Percentiles rank a stretch among this genome's conserved stretches.
These are phyloP conservation scores for Stipa capillata DNA, from an alignment of 176 grass and related monocot species.

Conservation along the genomic window DNA sequence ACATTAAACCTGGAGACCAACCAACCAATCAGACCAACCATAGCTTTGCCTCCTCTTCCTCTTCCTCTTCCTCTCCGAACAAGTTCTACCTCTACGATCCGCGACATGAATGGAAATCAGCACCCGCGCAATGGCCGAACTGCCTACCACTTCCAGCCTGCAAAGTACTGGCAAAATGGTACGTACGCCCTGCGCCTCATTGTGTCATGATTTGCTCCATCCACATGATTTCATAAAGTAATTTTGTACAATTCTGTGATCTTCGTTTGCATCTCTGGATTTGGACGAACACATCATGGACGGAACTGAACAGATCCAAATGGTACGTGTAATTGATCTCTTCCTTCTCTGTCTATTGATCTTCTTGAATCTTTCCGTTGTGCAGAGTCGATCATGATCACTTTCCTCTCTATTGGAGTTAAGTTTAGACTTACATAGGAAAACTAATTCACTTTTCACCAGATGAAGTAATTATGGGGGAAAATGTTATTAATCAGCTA, in stretches of 20 bases:
- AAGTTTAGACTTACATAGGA: background rate
- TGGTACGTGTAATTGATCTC: slow-evolving; percentile 32
- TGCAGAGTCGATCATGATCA: background rate
- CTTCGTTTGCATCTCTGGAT: background rate
- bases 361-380: background rate
- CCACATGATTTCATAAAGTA: background rate
- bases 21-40: background rate
- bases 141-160: slow-evolving; percentile 88
- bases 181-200: background rate
- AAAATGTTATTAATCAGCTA: background rate
- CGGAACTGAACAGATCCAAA: slow-evolving; percentile 61
- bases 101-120: background rate
- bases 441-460: background rate
- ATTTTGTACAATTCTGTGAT: background rate
- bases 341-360: background rate
- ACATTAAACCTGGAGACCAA: background rate
- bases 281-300: background rate
- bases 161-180: slow-evolving; percentile 89
- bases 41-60: background rate
- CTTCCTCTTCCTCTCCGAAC: background rate
- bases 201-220: background rate
- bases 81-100: background rate
- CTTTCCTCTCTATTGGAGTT: background rate
- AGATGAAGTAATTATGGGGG: background rate
- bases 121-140: slow-evolving; percentile 32